These are phyloP conservation scores for Volvox africanus DNA, from an alignment of 139 green algal genomes.

Conservation along the genomic window DNA sequence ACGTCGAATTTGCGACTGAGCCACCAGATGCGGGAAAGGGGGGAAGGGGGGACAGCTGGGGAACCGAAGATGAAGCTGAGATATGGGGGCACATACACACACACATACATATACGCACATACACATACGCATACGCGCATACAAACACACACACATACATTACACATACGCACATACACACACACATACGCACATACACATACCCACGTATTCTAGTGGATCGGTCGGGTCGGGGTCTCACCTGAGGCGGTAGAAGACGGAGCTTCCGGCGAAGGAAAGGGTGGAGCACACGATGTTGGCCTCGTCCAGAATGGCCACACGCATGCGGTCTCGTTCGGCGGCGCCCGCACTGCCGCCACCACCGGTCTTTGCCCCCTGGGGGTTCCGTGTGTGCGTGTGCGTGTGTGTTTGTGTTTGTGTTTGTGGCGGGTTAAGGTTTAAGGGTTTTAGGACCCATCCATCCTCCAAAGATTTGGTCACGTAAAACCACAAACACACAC, in stretches of 20 bases:
- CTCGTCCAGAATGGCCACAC: slow-evolving; percentile 82
- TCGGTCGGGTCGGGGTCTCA: too few relatives aligned
- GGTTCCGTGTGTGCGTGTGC: too few relatives aligned
- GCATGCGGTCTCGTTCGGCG: slow-evolving; percentile 59
- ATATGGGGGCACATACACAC: too few relatives aligned
- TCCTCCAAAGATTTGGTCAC: too few relatives aligned
- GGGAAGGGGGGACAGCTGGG: neutral
- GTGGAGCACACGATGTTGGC: slow-evolving; percentile 87
- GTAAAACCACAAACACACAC: too few relatives aligned
- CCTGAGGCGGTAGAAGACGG: slow-evolving; percentile 40
- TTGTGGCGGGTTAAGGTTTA: neutral
- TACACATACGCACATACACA: too few relatives aligned
- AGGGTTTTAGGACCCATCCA: neutral
- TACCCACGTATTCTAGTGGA: too few relatives aligned
- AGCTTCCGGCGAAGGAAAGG: slow-evolving; percentile 76
- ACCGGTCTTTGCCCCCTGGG: neutral
- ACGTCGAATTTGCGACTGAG: slow-evolving; percentile 74
- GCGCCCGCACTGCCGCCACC: slow-evolving; percentile 30
- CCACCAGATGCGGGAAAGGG: neutral
- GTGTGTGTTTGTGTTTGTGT: neutral
- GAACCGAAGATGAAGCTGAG: neutral
- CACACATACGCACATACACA: too few relatives aligned
- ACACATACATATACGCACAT: too few relatives aligned
- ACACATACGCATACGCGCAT: too few relatives aligned
- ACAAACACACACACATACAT: too few relatives aligned